Evolutionary conservation across 139 green algal species (phyloP).

Genomic region (Chlamydomonas sp.): DNA sequence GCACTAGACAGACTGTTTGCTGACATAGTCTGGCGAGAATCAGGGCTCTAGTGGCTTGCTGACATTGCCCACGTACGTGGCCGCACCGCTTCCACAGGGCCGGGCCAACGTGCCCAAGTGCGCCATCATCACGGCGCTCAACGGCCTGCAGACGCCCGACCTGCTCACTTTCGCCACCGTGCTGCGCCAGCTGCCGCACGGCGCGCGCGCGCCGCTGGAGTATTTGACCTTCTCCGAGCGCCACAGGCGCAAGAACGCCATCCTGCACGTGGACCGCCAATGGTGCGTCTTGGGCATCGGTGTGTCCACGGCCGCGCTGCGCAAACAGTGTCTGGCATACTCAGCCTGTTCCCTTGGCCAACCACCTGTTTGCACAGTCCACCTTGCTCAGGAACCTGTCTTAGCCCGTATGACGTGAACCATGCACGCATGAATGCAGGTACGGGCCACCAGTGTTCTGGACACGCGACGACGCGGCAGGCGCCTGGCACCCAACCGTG

Average conservation of each 20-base stretch:
- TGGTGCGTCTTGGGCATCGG: conserved; percentile 61
- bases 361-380: background rate
- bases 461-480: conserved; percentile 72
- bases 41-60: too few relatives aligned
- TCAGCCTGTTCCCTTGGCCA: background rate
- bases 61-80: too few relatives aligned
- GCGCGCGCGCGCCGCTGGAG: conserved; percentile 77
- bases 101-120: conserved; percentile 78
- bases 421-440: conserved; percentile 45
- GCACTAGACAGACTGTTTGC: too few relatives aligned
- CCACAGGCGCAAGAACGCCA: conserved; percentile 65
- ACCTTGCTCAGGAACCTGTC: background rate
- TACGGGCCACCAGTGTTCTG: conserved; percentile 82
- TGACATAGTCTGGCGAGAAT: too few relatives aligned
- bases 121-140: conserved; percentile 82
- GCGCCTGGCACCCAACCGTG: conserved; percentile 58
- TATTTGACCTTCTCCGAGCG: conserved; percentile 78
- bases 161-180: conserved; percentile 56
- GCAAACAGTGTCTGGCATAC: too few relatives aligned
- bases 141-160: conserved; percentile 70
- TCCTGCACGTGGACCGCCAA: conserved; percentile 73
- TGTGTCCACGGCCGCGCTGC: background rate
- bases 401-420: background rate
- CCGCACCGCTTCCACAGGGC: conserved; percentile 36
- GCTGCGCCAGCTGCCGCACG: conserved; percentile 61